phyloP scores from a whole-genome alignment of 2,329 filamentous ascomycete species.

The Aspergillus sp. region DNA sequence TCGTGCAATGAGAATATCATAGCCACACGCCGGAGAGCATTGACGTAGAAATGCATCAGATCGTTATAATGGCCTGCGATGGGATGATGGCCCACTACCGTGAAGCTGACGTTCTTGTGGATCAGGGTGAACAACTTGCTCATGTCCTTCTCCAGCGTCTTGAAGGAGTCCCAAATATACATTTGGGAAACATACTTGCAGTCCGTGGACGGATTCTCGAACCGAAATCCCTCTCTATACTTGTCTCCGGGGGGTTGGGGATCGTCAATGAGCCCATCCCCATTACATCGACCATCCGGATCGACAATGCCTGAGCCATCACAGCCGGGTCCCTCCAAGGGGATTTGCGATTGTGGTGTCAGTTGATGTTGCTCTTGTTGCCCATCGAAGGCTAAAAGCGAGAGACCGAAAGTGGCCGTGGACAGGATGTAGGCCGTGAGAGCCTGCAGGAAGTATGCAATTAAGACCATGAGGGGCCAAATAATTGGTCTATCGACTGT shows the following conservation, averaged over 20 bases:
- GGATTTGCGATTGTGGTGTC: constrained; percentile 5
- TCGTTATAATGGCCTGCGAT: constrained; percentile 31
- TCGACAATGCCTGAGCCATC: constrained; percentile 27
- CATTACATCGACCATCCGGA: constrained; percentile 25
- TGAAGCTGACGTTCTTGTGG: constrained; percentile 31
- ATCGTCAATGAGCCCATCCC: constrained; percentile 24
- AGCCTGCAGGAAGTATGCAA: constrained; percentile 12
- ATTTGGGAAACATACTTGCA: constrained; percentile 30
- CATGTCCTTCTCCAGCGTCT: constrained; percentile 31
- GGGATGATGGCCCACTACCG: constrained; percentile 32
- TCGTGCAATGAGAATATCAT: constrained; percentile 25
- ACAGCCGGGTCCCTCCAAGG: constrained; percentile 19
- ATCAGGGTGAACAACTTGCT: constrained; percentile 30
- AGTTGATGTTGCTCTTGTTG: constrained; percentile 1
- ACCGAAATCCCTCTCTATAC: constrained; percentile 26
- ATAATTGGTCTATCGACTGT: not conserved
- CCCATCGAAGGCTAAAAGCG: not conserved
- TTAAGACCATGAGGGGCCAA: constrained; percentile 9
- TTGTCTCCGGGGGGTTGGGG: constrained; percentile 12
- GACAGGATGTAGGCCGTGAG: constrained; percentile 12
- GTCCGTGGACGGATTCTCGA: constrained; percentile 30
- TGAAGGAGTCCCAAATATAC: constrained; percentile 33
- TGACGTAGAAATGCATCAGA: constrained; percentile 33
- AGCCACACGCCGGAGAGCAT: constrained; percentile 29
- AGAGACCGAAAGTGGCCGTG: constrained; percentile 6